Percentiles rank a stretch among this genome's conserved stretches.
phyloP scores from a whole-genome alignment of 257 asterid genomes.

The Lycium ferocissimum region DNA sequence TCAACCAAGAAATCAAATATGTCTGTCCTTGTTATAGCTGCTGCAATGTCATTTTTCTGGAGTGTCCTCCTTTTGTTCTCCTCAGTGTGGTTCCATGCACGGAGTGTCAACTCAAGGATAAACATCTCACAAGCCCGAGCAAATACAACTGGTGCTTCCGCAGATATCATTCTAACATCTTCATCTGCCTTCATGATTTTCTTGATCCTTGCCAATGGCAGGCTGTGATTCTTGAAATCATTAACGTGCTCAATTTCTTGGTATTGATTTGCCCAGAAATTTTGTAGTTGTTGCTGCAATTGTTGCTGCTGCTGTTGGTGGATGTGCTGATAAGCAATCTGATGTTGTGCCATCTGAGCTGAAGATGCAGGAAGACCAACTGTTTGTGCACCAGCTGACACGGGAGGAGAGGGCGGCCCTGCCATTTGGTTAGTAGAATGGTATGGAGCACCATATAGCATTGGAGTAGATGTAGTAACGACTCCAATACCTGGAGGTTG shows the following conservation, averaged over 20 bases:
- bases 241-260: slow-evolving; percentile 78
- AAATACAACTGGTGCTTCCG: slow-evolving; percentile 91
- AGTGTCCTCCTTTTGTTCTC: slow-evolving; percentile 96
- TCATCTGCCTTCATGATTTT: slow-evolving; percentile 97
- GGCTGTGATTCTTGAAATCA: slow-evolving; percentile 92
- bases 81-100: slow-evolving; percentile 97
- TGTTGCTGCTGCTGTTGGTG: slow-evolving; percentile 94
- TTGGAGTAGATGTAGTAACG: slow-evolving; percentile 64
- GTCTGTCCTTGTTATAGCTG: slow-evolving; percentile 92
- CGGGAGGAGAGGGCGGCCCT: slow-evolving; percentile 56
- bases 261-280: slow-evolving; percentile 76
- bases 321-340: slow-evolving; percentile 91
- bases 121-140: slow-evolving; percentile 98
- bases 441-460: slow-evolving; percentile 60
- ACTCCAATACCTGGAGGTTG: slow-evolving; percentile 71
- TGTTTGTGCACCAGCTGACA: slow-evolving; percentile 61
- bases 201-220: slow-evolving; percentile 93
- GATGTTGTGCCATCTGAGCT: slow-evolving; percentile 83
- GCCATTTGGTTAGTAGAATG: slow-evolving; percentile 78
- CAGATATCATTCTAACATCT: slow-evolving; percentile 93
- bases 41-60: slow-evolving; percentile 94
- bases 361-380: slow-evolving; percentile 70
- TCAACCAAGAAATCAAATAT: slow-evolving; percentile 95
- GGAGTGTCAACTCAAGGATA: slow-evolving; percentile 86
- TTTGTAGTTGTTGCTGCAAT: slow-evolving; percentile 81